Evolutionary conservation across 495 filamentous ascomycete species (phyloP), one percentile per base, ranked within the genome.

Genomic region (Haplographium delicatum): DNA sequence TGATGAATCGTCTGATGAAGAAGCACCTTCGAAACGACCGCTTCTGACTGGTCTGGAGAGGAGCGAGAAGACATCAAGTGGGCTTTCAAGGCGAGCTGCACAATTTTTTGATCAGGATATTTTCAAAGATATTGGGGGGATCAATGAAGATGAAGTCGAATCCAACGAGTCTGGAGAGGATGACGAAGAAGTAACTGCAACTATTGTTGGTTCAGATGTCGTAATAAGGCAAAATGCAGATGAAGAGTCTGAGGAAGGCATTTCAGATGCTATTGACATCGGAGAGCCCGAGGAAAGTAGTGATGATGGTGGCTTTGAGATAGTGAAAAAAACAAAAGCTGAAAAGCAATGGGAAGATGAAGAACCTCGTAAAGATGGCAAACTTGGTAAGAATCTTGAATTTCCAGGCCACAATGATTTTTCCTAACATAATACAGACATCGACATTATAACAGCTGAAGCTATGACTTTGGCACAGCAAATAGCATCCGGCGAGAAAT

Each of bases 381-480:
- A 75, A 57, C 72, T 83, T 37, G 80, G 85, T 89, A 79, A 5
- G 50, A 31, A 47, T 1, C 11, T n/a, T n/a, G n/a, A n/a, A n/a
- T n/a, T n/a, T n/a, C n/a, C n/a, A n/a, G n/a, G n/a, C n/a, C n/a
- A n/a, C n/a, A n/a, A n/a, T n/a, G n/a, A n/a, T n/a, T n/a, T n/a
- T n/a, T 11, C 24, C 49, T 53, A 53, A 59, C 41, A 44, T 19
- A 58, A 47, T 11, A 54, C 67, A 82, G 89, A 95, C 56, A 96
- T 99, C 71, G 88, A 96, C 65, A 96, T 99, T 60, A 93, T 97
- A 58, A 99, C 93, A 7, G 93, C 91, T 16, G 94, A 99, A 72
- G 93, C 93, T 51, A 99, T 99, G 93, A 89, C 89, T 6, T 76
- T 99, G n/a, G 93, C 93, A 2, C 93, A 97, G 48, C 79, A 87